phyloP scores from a whole-genome alignment of 129 eudicot genomes.

The Chrysanthemum makinoi region DNA sequence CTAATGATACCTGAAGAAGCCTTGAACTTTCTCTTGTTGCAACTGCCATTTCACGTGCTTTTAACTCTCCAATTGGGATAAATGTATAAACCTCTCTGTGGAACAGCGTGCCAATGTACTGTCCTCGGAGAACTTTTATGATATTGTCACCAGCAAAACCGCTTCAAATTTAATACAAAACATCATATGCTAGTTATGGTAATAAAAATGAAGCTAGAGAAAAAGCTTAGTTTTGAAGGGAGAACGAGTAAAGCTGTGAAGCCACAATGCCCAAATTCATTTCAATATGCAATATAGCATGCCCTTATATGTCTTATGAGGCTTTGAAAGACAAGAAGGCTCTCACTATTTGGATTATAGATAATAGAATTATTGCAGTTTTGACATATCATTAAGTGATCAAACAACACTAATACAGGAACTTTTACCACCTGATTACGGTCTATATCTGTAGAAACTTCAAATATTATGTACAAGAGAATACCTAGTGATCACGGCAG shows the following conservation, averaged over 20 bases:
- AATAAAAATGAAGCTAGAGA: neutral
- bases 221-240: neutral
- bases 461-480: neutral
- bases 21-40: constrained; percentile 94
- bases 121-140: constrained; percentile 62
- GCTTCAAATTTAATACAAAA: constrained; percentile 37
- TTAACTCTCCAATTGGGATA: constrained; percentile 55
- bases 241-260: neutral
- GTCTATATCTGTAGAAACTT: no score
- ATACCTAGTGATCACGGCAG: constrained; percentile 92
- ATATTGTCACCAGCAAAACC: constrained; percentile 79
- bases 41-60: constrained; percentile 84
- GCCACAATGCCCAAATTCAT: no score
- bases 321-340: no score
- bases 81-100: constrained; percentile 75
- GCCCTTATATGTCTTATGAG: neutral
- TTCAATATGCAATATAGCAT: no score
- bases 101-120: constrained; percentile 75
- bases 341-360: no score
- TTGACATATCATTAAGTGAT: no score
- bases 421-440: no score
- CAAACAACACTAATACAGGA: no score
- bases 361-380: no score
- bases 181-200: constrained; percentile 5
- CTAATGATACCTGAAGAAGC: constrained; percentile 66